A percentile compares a stretch with the other conserved stretches of the same genome.
Conservation (phyloP, 306 rosid species). For the Vigna nakashimae region DNA sequence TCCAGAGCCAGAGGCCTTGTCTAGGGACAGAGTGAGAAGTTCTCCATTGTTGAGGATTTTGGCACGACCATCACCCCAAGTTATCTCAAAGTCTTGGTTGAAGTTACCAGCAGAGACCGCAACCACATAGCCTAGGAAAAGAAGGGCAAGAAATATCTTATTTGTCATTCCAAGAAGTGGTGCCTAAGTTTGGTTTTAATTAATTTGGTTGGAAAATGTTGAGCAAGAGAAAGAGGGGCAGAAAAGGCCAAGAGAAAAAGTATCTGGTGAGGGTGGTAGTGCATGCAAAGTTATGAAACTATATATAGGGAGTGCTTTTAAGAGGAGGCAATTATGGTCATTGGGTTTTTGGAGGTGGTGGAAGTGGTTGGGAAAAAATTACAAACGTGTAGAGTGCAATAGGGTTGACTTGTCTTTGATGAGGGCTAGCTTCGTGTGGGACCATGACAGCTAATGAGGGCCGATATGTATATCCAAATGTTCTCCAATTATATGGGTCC, state of each 20-base stretch:
- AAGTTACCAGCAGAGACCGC: conserved; percentile 54
- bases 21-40: conserved; percentile 60
- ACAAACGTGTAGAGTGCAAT: conserved; percentile 37
- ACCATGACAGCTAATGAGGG: conserved; percentile 50
- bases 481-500: conserved; percentile 34
- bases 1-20: conserved; percentile 64
- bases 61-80: conserved; percentile 74
- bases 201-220: conserved; percentile 8
- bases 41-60: conserved; percentile 49
- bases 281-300: conserved; percentile 44
- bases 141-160: conserved; percentile 21
- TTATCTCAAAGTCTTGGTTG: conserved; percentile 59
- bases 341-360: conserved; percentile 37
- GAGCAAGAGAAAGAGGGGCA: conserved; percentile 16
- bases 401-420: conserved; percentile 53
- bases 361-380: conserved; percentile 52
- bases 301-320: conserved; percentile 37
- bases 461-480: conserved; percentile 38
- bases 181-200: background rate
- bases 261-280: conserved; percentile 42
- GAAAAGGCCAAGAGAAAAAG: background rate
- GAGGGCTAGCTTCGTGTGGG: conserved; percentile 40
- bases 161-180: conserved; percentile 40
- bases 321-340: conserved; percentile 30
- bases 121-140: conserved; percentile 9